Base-by-base conservation (phyloP, 768 basidiomycete species). In the Nidula microcarpa region DNA sequence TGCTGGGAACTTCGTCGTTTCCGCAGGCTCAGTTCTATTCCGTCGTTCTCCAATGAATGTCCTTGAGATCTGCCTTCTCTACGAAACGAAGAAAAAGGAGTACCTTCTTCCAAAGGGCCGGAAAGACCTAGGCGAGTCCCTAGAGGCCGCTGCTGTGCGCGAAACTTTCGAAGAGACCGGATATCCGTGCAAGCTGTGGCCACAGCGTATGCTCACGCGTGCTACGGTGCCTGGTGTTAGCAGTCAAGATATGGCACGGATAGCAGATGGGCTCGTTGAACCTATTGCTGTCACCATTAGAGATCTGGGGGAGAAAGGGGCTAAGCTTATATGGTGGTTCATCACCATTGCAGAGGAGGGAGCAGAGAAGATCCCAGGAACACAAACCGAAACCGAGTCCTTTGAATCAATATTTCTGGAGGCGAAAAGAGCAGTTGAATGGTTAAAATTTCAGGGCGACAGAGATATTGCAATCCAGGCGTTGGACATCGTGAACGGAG, bases 151-250 rank as follows among this genome's bases (percentile, higher is more conserved):
- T 1, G 84, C 85, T 0, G 55, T 83, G 5, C 73, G 86, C 14
- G 85, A 87, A 66, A 83, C 84, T 0, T 83, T 73, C 60, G 86
- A 84, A 60, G 84, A 86, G 68, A 86, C 84, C 0, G 84, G 84
- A 5, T 86, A 80, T 58, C 65, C 65, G 4, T 85, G 85, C 63
- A 60, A 65, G 17, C 65, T 82, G 35, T 73, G 81, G 56, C 77
- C 80, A 1, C 65, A 73, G 45, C 69, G 67, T 44, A 76, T 86
- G 72, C 62, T 67, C 45, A 86, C 83, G 14, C 75, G 80, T n/a
- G 84, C 84, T 4, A 80, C 83, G 1, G 56, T 60, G 16, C 69
- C 79, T 0, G 76, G 79, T n/a, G 68, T 77, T 46, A 69, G 70
- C 48, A 61, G 61, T 44, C 61, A 68, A 10, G 60, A 67, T n/a